Evolutionary conservation across 306 rosid genomes (phyloP), one percentile per base, ranked within the genome.

Genomic region (Rosa chinensis): DNA sequence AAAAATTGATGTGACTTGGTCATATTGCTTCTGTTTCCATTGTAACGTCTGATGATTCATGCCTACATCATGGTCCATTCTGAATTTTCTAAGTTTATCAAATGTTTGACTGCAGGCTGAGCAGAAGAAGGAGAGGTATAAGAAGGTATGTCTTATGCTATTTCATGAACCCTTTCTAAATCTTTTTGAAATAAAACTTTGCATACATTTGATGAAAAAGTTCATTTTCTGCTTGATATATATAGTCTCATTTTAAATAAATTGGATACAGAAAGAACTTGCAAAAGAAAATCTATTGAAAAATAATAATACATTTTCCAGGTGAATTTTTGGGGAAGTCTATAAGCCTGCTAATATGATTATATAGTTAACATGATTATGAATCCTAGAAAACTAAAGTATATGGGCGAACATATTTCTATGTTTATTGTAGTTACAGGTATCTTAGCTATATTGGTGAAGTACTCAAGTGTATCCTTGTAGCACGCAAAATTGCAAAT

Each of bases 21-120:
- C 48, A 66, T 66, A 39, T 40, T 39, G 69, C 3, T 21, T 58
- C 8, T 56, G 62, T 64, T 53, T 14, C 9, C 50, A 25, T 17
- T 64, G 20, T 43, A 23, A 28, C 10, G 55, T 53, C 23, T 48
- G 49, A 77, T 76, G 45, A 55, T 75, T 68, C 56, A 67, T 66
- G 35, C 32, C 75, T 73, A 76, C 50, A 80, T 68, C 82, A 73
- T 10, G 7, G 21, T 74, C 53, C 64, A 21, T 78, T 56, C 44
- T 10, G 77, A 53, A 78, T 75, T 49, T 77, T 80, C 74, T 92
- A 81, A 83, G 74, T 39, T 68, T 64, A 61, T 71, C 63, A 64
- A 83, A 73, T 48, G 55, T 81, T 42, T 84, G 74, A 78, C 78
- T 89, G 89, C 97, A 94, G 98, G 92, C 83, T 63, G 92, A 89